Conservation (phyloP, 805 yeast species). For the Yarrowia sp. region DNA sequence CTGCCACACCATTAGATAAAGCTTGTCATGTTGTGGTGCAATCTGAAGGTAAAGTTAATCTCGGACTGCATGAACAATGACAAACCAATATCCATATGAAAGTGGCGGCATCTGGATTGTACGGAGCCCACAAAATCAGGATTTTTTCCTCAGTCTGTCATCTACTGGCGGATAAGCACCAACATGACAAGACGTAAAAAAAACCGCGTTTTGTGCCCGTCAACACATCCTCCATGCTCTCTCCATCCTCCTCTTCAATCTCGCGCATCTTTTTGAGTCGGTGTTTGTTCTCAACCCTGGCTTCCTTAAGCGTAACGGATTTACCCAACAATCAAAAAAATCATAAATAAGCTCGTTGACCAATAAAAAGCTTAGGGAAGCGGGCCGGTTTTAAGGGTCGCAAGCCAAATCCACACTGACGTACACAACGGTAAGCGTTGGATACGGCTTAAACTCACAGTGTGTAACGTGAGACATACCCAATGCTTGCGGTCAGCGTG, state of each 20-base stretch:
- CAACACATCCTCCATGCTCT: neutral
- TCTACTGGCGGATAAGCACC: no score
- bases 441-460: neutral
- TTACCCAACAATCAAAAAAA: neutral
- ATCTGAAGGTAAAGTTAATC: neutral
- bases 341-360: neutral
- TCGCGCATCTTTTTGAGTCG: neutral
- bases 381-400: slow-evolving; percentile 1
- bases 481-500: neutral
- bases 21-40: neutral
- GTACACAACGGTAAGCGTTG: slow-evolving; percentile 6
- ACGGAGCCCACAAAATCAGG: neutral
- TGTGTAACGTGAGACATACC: neutral
- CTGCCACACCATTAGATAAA: slow-evolving; percentile 18
- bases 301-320: neutral
- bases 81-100: neutral
- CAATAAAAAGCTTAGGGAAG: neutral
- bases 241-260: neutral
- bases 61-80: slow-evolving; percentile 11
- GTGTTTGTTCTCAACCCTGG: neutral
- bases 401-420: neutral
- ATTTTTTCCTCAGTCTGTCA: no score
- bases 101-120: neutral
- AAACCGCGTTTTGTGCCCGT: neutral
- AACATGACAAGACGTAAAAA: neutral